Evolutionary conservation across 2,329 filamentous ascomycete species (phyloP), one percentile per base, ranked within the genome.

Genomic region (Diaporthe vaccinii): DNA sequence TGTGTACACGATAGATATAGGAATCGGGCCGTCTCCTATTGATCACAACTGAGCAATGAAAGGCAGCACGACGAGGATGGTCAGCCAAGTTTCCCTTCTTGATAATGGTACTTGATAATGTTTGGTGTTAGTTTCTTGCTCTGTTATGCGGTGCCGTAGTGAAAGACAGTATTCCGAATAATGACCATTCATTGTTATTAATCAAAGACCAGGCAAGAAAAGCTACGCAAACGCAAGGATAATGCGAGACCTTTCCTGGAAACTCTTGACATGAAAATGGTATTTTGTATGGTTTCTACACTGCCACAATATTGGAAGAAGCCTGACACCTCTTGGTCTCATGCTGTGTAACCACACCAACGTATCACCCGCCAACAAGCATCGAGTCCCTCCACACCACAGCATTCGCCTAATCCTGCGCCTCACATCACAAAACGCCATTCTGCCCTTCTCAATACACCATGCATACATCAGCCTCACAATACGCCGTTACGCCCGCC

Each of bases 1-100:
- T 36, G 72, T 76, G 8, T 76, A 68, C 31, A 68, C 59, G 25
- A 72, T 75, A 12, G 75, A 74, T 5, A 68, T 76, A n/a, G 75
- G 72, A 25, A 44, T 72, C 9, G 75, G 75, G 7, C 72, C 75
- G 3, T 74, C 72, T n/a, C 51, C 72, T 28, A 74, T 76, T 34
- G 75, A 76, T 14, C 75, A 76, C 41, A 31, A 49, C 6, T 76
- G 44, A 76, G 49, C 22, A 25, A 15, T 51, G 9, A 22, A 49
- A 34, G 22, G 62, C 28, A 17, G 17, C 12, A n/a, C n/a, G 31
- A 5, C 31, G 10, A 12, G 22, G 20, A n/a, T 34, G 10, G 5
- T 39, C 10, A 39, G 36, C 12, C 3, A 39, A 39, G 36, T 12
- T 12, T 39, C 10, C 36, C 25, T 9, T 31, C 8, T 28, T 57